Conservation (phyloP, 139 green algal species). For the Coccomyxa sp. region DNA sequence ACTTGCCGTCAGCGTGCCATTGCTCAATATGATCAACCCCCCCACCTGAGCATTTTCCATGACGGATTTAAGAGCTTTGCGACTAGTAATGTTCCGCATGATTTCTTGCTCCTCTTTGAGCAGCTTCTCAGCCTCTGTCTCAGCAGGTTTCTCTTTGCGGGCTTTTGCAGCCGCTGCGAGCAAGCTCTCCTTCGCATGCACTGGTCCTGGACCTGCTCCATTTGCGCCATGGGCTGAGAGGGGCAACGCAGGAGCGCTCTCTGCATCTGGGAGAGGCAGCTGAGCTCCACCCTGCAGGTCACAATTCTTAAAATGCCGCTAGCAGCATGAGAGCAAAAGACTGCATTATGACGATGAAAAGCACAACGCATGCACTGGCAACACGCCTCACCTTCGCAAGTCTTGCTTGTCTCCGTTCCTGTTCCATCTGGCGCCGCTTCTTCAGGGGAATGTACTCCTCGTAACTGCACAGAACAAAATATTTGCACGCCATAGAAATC, state of each 20-base stretch:
- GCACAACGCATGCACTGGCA: no score
- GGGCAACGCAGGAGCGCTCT: neutral
- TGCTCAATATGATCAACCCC: neutral
- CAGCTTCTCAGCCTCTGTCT: constrained; percentile 64
- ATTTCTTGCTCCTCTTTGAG: constrained; percentile 85
- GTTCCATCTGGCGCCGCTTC: constrained; percentile 71
- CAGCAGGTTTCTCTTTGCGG: constrained; percentile 44
- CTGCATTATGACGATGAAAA: no score
- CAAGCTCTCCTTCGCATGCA: constrained; percentile 60
- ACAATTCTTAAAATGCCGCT: neutral
- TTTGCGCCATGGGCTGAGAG: neutral
- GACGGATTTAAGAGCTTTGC: constrained; percentile 85
- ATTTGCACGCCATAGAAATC: no score
- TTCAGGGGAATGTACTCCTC: constrained; percentile 88
- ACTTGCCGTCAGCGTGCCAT: neutral
- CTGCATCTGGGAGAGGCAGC: neutral
- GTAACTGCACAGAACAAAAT: constrained; percentile 17
- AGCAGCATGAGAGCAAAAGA: neutral
- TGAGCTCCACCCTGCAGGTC: neutral
- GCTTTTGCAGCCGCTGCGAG: constrained; percentile 54
- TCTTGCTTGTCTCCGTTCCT: constrained; percentile 30
- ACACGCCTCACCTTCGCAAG: no score
- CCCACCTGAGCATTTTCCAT: constrained; percentile 87
- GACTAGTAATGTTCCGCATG: constrained; percentile 80
- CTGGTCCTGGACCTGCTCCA: neutral